Evolutionary conservation across 2,329 filamentous ascomycete species (phyloP).

Genomic region (Penicillium sp.): DNA sequence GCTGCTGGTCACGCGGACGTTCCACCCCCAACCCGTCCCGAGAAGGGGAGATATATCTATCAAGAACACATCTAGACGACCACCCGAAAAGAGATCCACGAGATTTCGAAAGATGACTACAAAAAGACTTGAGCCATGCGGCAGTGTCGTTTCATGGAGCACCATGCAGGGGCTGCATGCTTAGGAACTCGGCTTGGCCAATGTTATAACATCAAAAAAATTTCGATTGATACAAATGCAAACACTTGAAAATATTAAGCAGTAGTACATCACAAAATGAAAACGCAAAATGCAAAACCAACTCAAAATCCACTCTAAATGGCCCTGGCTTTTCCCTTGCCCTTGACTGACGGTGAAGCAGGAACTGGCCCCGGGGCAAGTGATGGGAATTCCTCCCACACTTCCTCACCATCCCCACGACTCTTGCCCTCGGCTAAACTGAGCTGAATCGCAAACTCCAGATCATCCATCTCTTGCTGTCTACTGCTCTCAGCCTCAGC

Average conservation of each 20-base stretch:
- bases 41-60: no score
- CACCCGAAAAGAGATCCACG: no score
- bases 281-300: not conserved
- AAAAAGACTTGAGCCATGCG: no score
- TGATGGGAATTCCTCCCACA: constrained; percentile 34
- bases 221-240: not conserved
- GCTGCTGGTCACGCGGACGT: no score
- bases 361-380: constrained; percentile 16
- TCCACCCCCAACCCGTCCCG: no score
- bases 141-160: no score
- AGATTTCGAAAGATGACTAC: no score
- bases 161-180: no score
- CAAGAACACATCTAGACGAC: no score
- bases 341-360: constrained; percentile 25
- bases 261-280: not conserved
- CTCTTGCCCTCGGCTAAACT: constrained; percentile 60
- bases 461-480: constrained; percentile 53
- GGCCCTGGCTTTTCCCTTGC: constrained; percentile 36
- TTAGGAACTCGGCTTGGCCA: not conserved
- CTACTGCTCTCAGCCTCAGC: constrained; percentile 34
- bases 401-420: constrained; percentile 27
- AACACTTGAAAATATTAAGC: not conserved
- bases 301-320: not conserved
- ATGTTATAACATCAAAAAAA: not conserved
- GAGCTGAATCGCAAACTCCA: constrained; percentile 61